Evolutionary conservation across 305 asterid genomes (phyloP), one percentile per base, ranked within the genome.

Genomic region (Fraxinus angustifolia): DNA sequence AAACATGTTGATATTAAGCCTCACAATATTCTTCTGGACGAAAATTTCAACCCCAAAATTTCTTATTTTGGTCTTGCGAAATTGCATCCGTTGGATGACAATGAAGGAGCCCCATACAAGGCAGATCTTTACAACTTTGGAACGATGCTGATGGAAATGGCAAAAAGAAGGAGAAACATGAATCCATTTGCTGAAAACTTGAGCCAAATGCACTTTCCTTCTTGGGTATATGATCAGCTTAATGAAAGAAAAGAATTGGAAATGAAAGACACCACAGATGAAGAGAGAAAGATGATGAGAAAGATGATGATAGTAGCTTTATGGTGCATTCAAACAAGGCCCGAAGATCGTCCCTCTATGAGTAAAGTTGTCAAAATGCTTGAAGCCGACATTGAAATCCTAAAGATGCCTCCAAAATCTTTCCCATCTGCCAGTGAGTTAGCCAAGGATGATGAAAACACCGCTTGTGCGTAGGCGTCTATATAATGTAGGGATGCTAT

Each of bases 111-210:
- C 3, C 79, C 90, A 0, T 31, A 73, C 34, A 90, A 85, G 50
- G 87, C 86, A n/a, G 91, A 90, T 75, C 88, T 88, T 10, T 88
- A 90, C 62, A 87, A 89, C 68, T 90, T 79, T 2, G 93, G 93
- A 6, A 88, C 87, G 91, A 6, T 88, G 88, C 67, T 87, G 79
- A 76, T 87, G 83, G 90, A 90, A 82, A 87, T 88, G 90, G 88
- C 79, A 0, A 81, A 82, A 67, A 84, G 83, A 73, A 67, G 84
- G 34, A 76, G 80, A 71, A 75, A 82, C 26, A 26, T 81, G 80
- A 83, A 76, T 71, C 84, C 81, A 16, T 73, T 78, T 79, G 82
- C 78, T 6, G 72, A 87, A 4, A 60, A 34, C 30, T 28, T 53
- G 5, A 80, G 89, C 40, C 62, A 81, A 21, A 81, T 79, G 19